Percentiles rank a stretch among this genome's conserved stretches.
These are phyloP conservation scores for Trypanosoma mega DNA, from an alignment of 208 protist genomes.

Conservation along the genomic window DNA sequence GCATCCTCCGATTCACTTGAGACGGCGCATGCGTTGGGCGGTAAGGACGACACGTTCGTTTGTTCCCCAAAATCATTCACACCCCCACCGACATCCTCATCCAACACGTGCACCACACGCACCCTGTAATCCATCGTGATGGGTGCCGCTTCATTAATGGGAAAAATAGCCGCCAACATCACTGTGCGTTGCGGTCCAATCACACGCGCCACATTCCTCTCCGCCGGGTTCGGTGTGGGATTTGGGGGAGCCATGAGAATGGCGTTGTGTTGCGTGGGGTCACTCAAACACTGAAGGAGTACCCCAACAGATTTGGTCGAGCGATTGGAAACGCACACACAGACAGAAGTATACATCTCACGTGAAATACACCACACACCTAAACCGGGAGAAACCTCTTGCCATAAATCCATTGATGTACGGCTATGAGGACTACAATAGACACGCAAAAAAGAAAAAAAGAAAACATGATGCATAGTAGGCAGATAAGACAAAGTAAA, in stretches of 20 bases:
- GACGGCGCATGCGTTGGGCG: no score
- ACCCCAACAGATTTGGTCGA: constrained; percentile 2
- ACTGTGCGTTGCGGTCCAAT: constrained; percentile 13
- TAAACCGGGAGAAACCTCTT: constrained; percentile 9
- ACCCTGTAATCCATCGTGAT: constrained; percentile 7
- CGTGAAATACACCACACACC: constrained; percentile 16
- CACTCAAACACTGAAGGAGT: not conserved
- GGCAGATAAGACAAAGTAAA: not conserved
- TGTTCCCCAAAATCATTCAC: no score
- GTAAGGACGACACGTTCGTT: no score
- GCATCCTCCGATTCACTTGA: no score
- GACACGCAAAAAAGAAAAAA: not conserved
- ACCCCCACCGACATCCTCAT: no score
- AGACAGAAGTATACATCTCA: constrained; percentile 16
- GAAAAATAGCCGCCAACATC: constrained; percentile 9
- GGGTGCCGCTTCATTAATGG: constrained; percentile 2
- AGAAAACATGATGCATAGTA: constrained; percentile 7
- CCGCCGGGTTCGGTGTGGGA: not conserved
- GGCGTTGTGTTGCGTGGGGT: constrained; percentile 5
- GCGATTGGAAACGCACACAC: constrained; percentile 24
- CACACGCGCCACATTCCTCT: not conserved
- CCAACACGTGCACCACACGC: not conserved
- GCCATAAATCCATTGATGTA: constrained; percentile 20
- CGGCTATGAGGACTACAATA: not conserved
- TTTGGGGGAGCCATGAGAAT: constrained; percentile 3